Percentiles rank a stretch among this genome's conserved stretches.
Evolutionary conservation across 2,329 filamentous ascomycete species (phyloP).

Genomic region (Pseudogymnoascus verrucosus): DNA sequence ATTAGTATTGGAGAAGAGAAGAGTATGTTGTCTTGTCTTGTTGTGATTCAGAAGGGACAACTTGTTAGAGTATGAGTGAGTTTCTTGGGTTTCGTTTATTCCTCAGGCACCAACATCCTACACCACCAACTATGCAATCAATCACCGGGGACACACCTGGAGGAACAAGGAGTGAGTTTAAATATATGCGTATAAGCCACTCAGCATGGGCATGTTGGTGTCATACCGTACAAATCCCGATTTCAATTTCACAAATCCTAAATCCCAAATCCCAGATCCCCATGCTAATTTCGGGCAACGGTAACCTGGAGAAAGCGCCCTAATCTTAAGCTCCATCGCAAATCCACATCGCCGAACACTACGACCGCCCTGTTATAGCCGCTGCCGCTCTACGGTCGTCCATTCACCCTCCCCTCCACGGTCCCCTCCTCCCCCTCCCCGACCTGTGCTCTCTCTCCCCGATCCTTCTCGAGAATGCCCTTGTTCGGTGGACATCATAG

Average conservation of each 20-base stretch:
- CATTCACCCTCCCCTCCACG: not conserved
- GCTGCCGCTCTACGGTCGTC: not conserved
- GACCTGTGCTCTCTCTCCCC: not conserved
- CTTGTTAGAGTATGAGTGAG: not conserved
- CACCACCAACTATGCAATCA: not conserved
- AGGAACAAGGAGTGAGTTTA: not conserved
- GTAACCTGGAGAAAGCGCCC: not conserved
- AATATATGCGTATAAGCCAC: not conserved
- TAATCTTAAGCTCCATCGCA: not conserved
- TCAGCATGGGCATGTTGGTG: not conserved
- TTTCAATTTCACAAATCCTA: not conserved
- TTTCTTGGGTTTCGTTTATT: not conserved
- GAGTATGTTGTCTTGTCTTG: not conserved
- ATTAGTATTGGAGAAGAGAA: not conserved
- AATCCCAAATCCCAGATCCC: not conserved
- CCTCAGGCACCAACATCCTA: not conserved
- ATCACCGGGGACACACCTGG: not conserved
- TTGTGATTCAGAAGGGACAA: not conserved
- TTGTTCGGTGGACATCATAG: constrained; percentile 4
- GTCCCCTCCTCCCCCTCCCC: not conserved
- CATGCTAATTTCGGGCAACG: not conserved
- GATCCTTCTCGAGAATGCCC: constrained; percentile 2
- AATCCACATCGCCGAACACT: not conserved
- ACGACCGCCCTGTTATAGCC: not conserved
- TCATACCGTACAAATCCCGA: not conserved